Conservation (phyloP, 208 protist species). For the Sergeia podlipaevii region DNA sequence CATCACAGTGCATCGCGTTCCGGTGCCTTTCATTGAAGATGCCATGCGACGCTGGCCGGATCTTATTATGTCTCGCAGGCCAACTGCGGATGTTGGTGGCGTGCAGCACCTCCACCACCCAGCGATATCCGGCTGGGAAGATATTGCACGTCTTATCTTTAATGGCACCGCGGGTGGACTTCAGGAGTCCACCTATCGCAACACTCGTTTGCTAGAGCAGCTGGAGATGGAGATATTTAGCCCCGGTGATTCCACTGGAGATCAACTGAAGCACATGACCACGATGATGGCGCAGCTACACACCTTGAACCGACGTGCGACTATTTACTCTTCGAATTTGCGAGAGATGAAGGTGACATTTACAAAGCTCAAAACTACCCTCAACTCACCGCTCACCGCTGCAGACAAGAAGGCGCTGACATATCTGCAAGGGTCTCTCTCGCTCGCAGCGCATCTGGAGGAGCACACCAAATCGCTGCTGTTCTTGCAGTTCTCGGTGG, state of each 20-base stretch:
- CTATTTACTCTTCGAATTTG: slow-evolving; percentile 34
- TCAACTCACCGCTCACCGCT: slow-evolving; percentile 16
- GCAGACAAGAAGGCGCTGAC: slow-evolving; percentile 27
- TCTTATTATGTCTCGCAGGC: slow-evolving; percentile 9
- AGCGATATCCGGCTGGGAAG: slow-evolving; percentile 24
- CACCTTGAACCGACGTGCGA: slow-evolving; percentile 34
- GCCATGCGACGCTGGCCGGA: slow-evolving; percentile 33
- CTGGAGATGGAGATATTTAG: slow-evolving; percentile 42
- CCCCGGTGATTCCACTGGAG: slow-evolving; percentile 4
- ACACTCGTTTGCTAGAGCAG: slow-evolving; percentile 40
- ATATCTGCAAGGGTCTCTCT: slow-evolving; percentile 29
- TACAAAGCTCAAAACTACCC: slow-evolving; percentile 24
- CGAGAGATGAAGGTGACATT: slow-evolving; percentile 38
- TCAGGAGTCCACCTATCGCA: slow-evolving; percentile 24
- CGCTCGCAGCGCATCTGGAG: slow-evolving; percentile 33
- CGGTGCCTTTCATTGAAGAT: slow-evolving; percentile 38
- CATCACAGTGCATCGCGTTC: slow-evolving; percentile 49
- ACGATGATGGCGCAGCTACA: slow-evolving; percentile 42
- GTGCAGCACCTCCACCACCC: neutral
- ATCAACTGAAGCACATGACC: slow-evolving; percentile 12
- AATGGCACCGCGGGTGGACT: slow-evolving; percentile 28
- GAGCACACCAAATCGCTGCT: slow-evolving; percentile 56
- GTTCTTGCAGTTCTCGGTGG: slow-evolving; percentile 49
- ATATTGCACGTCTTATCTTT: slow-evolving; percentile 35
- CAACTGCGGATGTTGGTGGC: neutral